phyloP scores from a whole-genome alignment of 495 filamentous ascomycete genomes.

The Lasiosphaeria ovina region DNA sequence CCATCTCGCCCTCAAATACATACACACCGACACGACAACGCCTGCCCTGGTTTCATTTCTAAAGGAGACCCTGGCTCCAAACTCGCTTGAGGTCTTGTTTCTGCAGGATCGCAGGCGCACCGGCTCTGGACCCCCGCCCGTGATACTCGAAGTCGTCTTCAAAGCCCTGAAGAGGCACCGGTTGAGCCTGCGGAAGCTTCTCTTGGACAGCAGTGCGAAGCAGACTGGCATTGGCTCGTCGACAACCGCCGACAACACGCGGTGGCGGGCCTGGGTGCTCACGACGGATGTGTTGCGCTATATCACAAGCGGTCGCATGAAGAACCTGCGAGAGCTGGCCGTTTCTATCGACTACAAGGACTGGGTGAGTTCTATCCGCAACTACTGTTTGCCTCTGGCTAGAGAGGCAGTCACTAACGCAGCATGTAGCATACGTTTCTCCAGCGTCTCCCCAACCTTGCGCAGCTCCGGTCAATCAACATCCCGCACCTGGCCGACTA shows the following conservation, averaged over 20 bases:
- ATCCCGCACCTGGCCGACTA: constrained; percentile 70
- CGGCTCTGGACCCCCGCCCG: constrained; percentile 46
- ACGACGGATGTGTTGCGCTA: constrained; percentile 71
- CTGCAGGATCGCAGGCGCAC: constrained; percentile 67
- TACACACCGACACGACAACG: constrained; percentile 83
- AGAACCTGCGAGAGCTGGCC: constrained; percentile 68
- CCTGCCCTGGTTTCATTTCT: constrained; percentile 75
- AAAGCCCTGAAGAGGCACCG: constrained; percentile 71
- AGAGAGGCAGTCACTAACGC: constrained; percentile 20
- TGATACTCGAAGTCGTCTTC: constrained; percentile 74
- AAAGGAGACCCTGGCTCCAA: constrained; percentile 79
- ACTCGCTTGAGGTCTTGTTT: constrained; percentile 80
- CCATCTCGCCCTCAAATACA: constrained; percentile 68
- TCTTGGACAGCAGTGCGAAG: constrained; percentile 70
- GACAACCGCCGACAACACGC: constrained; percentile 31
- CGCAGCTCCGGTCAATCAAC: constrained; percentile 74
- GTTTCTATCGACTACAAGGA: constrained; percentile 77
- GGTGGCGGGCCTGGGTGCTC: constrained; percentile 76
- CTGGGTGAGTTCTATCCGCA: constrained; percentile 62
- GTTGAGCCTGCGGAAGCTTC: constrained; percentile 68
- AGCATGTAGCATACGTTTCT: constrained; percentile 78
- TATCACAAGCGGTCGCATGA: constrained; percentile 82
- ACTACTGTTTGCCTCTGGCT: background rate
- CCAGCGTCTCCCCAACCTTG: constrained; percentile 72
- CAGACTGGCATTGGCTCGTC: constrained; percentile 13